Conservation (phyloP, 2,329 filamentous ascomycete genomes). For the Ophiostoma tasmaniense region DNA sequence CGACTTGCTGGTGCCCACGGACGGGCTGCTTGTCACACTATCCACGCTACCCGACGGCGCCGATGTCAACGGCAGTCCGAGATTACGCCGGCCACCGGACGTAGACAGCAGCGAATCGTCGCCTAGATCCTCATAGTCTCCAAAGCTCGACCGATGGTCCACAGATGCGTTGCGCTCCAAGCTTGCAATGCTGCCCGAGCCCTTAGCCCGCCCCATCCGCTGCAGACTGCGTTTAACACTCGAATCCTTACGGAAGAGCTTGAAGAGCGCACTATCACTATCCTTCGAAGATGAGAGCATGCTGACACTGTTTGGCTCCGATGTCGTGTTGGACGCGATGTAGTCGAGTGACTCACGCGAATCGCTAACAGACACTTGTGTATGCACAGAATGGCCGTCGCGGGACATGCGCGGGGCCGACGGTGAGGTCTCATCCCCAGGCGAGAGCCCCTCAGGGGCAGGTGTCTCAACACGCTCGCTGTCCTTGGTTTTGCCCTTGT, state of each 20-base stretch:
- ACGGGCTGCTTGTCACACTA: conserved; percentile 38
- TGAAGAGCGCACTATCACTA: conserved; percentile 47
- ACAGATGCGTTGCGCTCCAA: conserved; percentile 49
- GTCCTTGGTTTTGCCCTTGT: conserved; percentile 30
- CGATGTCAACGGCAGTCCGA: conserved; percentile 20
- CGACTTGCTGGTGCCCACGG: conserved; percentile 43
- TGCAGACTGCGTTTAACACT: conserved; percentile 58
- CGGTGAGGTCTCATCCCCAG: conserved; percentile 35
- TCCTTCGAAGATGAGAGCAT: conserved; percentile 35
- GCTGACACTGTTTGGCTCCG: conserved; percentile 38
- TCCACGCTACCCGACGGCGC: not conserved
- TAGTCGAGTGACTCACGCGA: conserved; percentile 52
- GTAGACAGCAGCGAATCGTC: conserved; percentile 31
- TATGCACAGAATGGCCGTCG: conserved; percentile 49
- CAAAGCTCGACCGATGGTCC: conserved; percentile 48
- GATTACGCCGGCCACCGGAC: conserved; percentile 23
- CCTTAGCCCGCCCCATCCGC: conserved; percentile 40
- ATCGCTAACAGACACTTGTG: conserved; percentile 50
- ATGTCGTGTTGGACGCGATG: conserved; percentile 47
- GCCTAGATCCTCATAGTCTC: conserved; percentile 44
- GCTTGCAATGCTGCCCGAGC: conserved; percentile 45
- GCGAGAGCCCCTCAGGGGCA: conserved; percentile 18
- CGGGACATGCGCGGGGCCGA: conserved; percentile 47
- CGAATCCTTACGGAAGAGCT: conserved; percentile 60
- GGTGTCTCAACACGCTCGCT: conserved; percentile 14